Evolutionary conservation across 805 yeast species (phyloP), one percentile per base, ranked within the genome.

Genomic region (Candida anglica): DNA sequence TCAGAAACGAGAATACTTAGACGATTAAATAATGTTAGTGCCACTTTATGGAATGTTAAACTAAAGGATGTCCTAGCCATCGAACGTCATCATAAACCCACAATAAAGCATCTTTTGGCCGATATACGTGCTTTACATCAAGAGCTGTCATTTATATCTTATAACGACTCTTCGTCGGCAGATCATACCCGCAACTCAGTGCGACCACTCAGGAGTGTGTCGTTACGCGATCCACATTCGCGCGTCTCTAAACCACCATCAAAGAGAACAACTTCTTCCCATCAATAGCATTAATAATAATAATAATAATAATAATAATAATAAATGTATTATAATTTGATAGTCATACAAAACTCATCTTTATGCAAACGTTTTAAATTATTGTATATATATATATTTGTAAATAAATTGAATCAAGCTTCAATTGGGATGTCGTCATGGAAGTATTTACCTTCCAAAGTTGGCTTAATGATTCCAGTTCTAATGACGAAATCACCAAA

Each of bases 401-500:
- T n/a, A n/a, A n/a, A n/a, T n/a, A n/a, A n/a, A n/a, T n/a, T 21
- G 10, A 21, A 11, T 30, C 60, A 69, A 33, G 83, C 81, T 31
- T 81, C 89, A 55, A 82, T 95, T 21, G 91, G 82, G 42, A 91
- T 77, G 53, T 86, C 93, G 41, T 91, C 97, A 71, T 94, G 95
- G 86, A 93, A 89, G 58, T 77, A 81, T 58, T 82, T 86, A 43
- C 98, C 98, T 59, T 86, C 95, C 28, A 77, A 63, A 19, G 97
- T 89, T 42, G 89, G 93, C 52, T 79, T 81, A 54, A 91, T 87
- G 39, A 86, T 75, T n/a, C 94, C 96, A 31, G 69, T 73, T 65
- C 98, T 79, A 44, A 91, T 74, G 44, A 84, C 76, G 70, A 85
- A 91, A 58, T 91, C 98, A 54, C 98, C 98, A 52, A 91, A 91